A percentile compares a stretch with the other conserved stretches of the same genome.
Evolutionary conservation across 1,284 basidiomycete species (phyloP).

Genomic region (Moesziomyces sp.): DNA sequence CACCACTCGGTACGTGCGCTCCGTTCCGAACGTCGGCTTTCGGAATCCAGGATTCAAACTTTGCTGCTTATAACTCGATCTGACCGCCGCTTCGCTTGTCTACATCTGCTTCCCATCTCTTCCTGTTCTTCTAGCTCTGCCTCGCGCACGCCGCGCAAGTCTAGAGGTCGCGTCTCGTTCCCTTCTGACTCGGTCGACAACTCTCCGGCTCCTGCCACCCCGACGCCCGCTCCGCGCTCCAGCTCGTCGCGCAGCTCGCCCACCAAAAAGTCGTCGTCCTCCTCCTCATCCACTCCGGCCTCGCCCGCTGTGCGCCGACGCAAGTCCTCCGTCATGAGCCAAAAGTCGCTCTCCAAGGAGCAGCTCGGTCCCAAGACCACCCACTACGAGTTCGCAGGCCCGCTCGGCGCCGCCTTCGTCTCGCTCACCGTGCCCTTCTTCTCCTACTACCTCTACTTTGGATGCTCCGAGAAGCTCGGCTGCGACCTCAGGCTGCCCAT

Average conservation of each 20-base stretch:
- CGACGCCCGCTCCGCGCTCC: slow-evolving; percentile 32
- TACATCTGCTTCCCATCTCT: slow-evolving; percentile 1
- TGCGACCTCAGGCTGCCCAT: slow-evolving; percentile 56
- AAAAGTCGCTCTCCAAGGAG: slow-evolving; percentile 44
- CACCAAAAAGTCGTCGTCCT: slow-evolving; percentile 19
- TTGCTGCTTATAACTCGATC: not conserved
- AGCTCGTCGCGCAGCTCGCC: slow-evolving; percentile 24
- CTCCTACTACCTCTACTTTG: slow-evolving; percentile 84
- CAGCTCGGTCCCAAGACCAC: slow-evolving; percentile 71
- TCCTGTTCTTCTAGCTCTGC: slow-evolving; percentile 21
- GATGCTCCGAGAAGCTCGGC: slow-evolving; percentile 77
- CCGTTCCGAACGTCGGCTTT: not conserved
- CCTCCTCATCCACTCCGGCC: slow-evolving; percentile 10
- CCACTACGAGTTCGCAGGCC: slow-evolving; percentile 86
- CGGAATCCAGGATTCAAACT: too few species aligned
- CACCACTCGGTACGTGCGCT: slow-evolving; percentile 34
- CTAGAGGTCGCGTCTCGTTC: slow-evolving; percentile 30
- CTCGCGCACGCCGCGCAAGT: slow-evolving; percentile 37
- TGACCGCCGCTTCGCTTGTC: not conserved
- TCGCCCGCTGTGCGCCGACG: slow-evolving; percentile 32
- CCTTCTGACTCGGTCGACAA: slow-evolving; percentile 34
- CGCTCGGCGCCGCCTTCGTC: slow-evolving; percentile 80
- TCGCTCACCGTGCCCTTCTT: slow-evolving; percentile 79
- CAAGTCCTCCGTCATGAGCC: slow-evolving; percentile 40
- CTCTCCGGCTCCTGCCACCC: slow-evolving; percentile 36